phyloP scores from a whole-genome alignment of 208 protist species.

The Tritrichomonas musculus region DNA sequence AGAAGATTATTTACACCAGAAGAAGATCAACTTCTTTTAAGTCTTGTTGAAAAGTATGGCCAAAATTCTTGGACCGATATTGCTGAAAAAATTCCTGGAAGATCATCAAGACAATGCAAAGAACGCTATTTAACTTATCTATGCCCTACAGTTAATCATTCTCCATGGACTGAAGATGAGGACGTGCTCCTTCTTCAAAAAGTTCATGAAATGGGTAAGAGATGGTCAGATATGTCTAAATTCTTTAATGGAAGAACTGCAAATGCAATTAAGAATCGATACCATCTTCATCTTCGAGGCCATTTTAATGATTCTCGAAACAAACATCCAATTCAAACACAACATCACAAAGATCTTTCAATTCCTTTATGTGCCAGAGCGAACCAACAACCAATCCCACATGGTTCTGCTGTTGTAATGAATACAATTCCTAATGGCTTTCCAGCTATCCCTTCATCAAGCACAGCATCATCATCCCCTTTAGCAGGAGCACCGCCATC shows the following conservation, averaged over 20 bases:
- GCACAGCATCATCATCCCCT: too few species aligned
- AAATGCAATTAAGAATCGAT: not conserved
- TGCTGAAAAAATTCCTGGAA: not conserved
- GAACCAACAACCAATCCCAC: too few species aligned
- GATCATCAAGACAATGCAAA: not conserved
- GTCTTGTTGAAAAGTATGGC: not conserved
- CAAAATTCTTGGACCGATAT: not conserved
- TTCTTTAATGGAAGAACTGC: not conserved
- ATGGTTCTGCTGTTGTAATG: too few species aligned
- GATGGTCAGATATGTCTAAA: not conserved
- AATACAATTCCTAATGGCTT: too few species aligned
- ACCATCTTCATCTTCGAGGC: too few species aligned
- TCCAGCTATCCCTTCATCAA: too few species aligned
- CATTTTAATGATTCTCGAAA: too few species aligned
- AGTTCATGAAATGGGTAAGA: not conserved
- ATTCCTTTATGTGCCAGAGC: too few species aligned
- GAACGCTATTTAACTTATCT: not conserved
- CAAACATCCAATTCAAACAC: too few species aligned
- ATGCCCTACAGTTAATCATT: not conserved
- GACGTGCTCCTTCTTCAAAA: not conserved
- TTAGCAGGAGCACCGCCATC: too few species aligned
- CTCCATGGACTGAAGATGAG: not conserved
- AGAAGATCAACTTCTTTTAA: not conserved
- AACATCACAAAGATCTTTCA: too few species aligned
- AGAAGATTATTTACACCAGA: not conserved